These are phyloP conservation scores for Suhomyces panamericanus DNA, from an alignment of 1,139 yeast species.

Conservation along the genomic window DNA sequence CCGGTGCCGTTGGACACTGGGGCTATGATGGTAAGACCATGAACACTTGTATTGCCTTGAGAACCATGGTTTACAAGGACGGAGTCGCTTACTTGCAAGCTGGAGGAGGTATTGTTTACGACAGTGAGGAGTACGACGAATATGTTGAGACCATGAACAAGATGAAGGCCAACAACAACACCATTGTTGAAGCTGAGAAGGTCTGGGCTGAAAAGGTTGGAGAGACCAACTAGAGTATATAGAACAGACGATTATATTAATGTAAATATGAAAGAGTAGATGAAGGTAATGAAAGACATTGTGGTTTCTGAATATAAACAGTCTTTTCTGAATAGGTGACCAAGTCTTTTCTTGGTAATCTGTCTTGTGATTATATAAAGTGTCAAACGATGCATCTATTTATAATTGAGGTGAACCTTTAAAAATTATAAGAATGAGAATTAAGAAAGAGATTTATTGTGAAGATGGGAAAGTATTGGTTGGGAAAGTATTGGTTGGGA, in stretches of 20 bases:
- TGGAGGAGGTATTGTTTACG: constrained; percentile 97
- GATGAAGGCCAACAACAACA: constrained; percentile 89
- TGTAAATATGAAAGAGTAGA: not conserved
- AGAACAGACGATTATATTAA: not conserved
- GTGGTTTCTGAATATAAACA: no score
- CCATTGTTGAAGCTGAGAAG: constrained; percentile 86
- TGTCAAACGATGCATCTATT: no score
- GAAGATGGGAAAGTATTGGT: no score
- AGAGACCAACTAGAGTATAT: constrained; percentile 1
- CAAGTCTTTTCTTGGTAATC: no score
- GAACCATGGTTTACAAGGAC: constrained; percentile 94
- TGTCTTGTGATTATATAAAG: no score
- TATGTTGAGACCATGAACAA: constrained; percentile 95
- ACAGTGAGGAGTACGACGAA: constrained; percentile 93
- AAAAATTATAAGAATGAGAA: no score
- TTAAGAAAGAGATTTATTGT: no score
- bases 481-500: no score
- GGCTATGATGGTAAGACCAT: constrained; percentile 88
- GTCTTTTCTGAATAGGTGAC: no score
- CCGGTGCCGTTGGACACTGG: constrained; percentile 99
- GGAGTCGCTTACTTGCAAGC: constrained; percentile 93
- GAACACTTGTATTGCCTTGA: constrained; percentile 96
- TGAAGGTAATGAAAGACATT: no score
- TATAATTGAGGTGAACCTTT: no score
- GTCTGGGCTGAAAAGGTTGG: constrained; percentile 63